These are phyloP conservation scores for Huntiella abstrusa DNA, from an alignment of 2,329 filamentous ascomycete genomes.

Conservation along the genomic window DNA sequence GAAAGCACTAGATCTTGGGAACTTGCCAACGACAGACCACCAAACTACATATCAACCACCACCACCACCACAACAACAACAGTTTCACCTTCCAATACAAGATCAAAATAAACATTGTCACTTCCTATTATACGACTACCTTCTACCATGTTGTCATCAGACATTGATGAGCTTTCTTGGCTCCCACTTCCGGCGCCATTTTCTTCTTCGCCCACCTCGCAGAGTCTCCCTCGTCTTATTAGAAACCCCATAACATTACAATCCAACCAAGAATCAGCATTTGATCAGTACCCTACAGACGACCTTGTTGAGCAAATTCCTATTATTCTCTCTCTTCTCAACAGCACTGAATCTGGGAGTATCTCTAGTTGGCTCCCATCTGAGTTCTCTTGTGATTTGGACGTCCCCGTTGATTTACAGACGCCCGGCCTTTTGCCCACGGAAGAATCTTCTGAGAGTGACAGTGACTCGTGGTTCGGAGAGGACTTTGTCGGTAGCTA, in stretches of 20 bases:
- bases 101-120: conserved; percentile 1
- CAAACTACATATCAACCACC: too few species aligned
- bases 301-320: conserved; percentile 1
- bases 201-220: background rate
- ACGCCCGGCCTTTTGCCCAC: background rate
- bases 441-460: too few species aligned
- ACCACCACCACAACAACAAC: too few species aligned
- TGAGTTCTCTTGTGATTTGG: background rate
- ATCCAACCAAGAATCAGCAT: too few species aligned
- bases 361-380: background rate
- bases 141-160: background rate
- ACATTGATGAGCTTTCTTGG: conserved; percentile 3
- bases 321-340: background rate
- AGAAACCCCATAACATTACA: background rate
- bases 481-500: too few species aligned
- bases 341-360: background rate
- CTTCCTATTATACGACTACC: background rate
- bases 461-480: too few species aligned
- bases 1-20: too few species aligned
- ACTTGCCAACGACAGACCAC: too few species aligned
- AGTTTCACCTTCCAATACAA: background rate
- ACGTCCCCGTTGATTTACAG: background rate
- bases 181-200: conserved; percentile 5
- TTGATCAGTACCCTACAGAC: background rate
- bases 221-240: background rate